A percentile compares a stretch with the other conserved stretches of the same genome.
These are phyloP conservation scores for Fonsecaea pugnacius DNA, from an alignment of 2,329 filamentous ascomycete genomes.

Conservation along the genomic window DNA sequence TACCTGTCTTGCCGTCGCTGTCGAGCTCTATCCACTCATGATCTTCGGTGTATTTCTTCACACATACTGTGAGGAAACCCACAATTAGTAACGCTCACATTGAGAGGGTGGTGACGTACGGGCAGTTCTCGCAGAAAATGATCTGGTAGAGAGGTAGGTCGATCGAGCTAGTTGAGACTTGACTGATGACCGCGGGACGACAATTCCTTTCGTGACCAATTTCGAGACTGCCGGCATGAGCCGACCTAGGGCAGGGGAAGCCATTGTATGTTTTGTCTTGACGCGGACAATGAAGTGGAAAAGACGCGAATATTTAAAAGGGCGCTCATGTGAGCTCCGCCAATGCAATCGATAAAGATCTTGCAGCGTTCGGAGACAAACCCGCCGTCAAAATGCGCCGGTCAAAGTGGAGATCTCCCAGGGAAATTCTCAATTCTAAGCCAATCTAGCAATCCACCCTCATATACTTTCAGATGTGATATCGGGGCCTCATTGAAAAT, in stretches of 20 bases:
- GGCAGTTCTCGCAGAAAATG: slow-evolving; percentile 28
- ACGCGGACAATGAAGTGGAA: not conserved
- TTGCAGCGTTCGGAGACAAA: slow-evolving; percentile 11
- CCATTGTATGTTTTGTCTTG: slow-evolving; percentile 20
- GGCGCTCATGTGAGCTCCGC: slow-evolving; percentile 18
- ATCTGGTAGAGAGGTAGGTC: slow-evolving; percentile 9
- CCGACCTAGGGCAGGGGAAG: slow-evolving; percentile 21
- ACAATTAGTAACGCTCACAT: slow-evolving; percentile 4
- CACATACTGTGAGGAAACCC: slow-evolving; percentile 43
- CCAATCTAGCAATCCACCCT: not conserved
- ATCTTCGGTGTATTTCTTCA: slow-evolving; percentile 90
- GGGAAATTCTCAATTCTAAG: slow-evolving; percentile 15
- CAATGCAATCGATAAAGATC: slow-evolving; percentile 8
- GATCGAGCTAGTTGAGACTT: slow-evolving; percentile 14
- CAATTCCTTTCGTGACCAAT: slow-evolving; percentile 17
- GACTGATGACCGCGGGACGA: slow-evolving; percentile 11
- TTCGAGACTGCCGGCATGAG: slow-evolving; percentile 25
- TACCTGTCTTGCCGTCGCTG: slow-evolving; percentile 79
- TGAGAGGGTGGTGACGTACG: slow-evolving; percentile 22
- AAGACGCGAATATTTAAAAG: not conserved
- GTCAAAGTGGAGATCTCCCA: slow-evolving; percentile 9
- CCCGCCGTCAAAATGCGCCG: slow-evolving; percentile 12
- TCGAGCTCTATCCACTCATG: slow-evolving; percentile 97
- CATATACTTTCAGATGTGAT: not conserved
- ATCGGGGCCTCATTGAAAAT: slow-evolving; percentile 55